Conservation (phyloP, 768 basidiomycete genomes). For the Cyclocybe aegerita region DNA sequence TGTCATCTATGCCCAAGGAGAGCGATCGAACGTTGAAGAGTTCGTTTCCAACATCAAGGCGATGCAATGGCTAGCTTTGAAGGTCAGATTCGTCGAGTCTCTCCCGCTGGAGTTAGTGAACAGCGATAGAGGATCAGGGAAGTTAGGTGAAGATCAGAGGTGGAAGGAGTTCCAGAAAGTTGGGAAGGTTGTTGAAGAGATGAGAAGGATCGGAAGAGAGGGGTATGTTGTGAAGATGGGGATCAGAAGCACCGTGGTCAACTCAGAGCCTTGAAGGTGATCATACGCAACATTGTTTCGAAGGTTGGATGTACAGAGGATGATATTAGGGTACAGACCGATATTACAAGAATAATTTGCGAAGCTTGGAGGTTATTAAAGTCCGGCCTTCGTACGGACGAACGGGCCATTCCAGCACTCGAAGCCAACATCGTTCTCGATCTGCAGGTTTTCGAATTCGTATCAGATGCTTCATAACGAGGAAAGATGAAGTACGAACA, state of each 20-base stretch:
- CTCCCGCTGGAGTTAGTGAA: constrained; percentile 14
- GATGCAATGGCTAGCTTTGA: constrained; percentile 79
- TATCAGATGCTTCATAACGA: neutral
- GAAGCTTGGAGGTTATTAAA: too few species aligned
- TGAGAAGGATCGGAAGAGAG: constrained; percentile 57
- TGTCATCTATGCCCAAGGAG: constrained; percentile 70
- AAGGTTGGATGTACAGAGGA: too few species aligned
- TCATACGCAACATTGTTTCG: too few species aligned
- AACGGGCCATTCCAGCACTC: constrained; percentile 23
- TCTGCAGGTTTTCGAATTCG: constrained; percentile 3
- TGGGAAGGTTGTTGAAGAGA: constrained; percentile 66
- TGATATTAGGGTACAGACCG: too few species aligned
- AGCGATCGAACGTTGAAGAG: constrained; percentile 50
- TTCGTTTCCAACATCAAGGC: constrained; percentile 66
- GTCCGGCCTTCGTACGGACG: constrained; percentile 16
- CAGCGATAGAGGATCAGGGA: neutral
- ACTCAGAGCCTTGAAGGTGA: neutral
- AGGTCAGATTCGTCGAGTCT: constrained; percentile 59
- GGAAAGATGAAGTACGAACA: constrained; percentile 26
- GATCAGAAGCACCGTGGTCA: constrained; percentile 45
- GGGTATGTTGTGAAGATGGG: constrained; percentile 62
- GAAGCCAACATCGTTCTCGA: constrained; percentile 22
- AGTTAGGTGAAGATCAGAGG: constrained; percentile 5
- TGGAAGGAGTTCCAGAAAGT: constrained; percentile 74
- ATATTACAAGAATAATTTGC: too few species aligned